Conservation (phyloP, 23 red algal genomes). For the Gracilaria domingensis region DNA sequence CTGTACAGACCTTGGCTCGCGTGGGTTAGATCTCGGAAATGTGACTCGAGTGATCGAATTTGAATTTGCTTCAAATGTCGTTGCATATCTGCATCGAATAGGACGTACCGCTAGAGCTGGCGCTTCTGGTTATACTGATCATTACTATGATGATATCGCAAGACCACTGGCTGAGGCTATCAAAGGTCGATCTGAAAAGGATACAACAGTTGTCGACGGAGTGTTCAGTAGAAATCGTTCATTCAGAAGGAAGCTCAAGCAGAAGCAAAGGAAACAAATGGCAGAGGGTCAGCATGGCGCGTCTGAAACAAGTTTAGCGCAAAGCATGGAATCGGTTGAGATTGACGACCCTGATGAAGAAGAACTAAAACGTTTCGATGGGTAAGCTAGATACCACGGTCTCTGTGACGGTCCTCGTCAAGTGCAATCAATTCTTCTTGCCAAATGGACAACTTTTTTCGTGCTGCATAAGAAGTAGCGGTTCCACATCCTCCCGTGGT, state of each 20-base stretch:
- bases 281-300: not conserved
- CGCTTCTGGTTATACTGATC: constrained; percentile 53
- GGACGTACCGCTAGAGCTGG: constrained; percentile 88
- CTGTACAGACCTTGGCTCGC: constrained; percentile 90
- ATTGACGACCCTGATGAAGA: constrained; percentile 43
- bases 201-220: constrained; percentile 65
- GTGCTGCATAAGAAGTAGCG: no score
- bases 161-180: constrained; percentile 73
- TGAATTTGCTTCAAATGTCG: constrained; percentile 89
- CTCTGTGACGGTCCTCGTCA: no score
- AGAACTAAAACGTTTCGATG: constrained; percentile 3
- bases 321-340: constrained; percentile 8
- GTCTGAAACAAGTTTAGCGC: not conserved
- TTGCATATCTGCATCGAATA: constrained; percentile 92
- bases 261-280: constrained; percentile 3
- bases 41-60: constrained; percentile 88
- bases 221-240: constrained; percentile 77
- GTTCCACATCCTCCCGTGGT: no score
- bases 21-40: constrained; percentile 91
- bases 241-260: constrained; percentile 72
- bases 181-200: constrained; percentile 26
- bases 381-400: not conserved
- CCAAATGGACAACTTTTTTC: no score
- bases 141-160: constrained; percentile 72
- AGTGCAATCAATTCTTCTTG: no score